phyloP scores from a whole-genome alignment of 805 yeast genomes.

The Hanseniaspora clermontiae region DNA sequence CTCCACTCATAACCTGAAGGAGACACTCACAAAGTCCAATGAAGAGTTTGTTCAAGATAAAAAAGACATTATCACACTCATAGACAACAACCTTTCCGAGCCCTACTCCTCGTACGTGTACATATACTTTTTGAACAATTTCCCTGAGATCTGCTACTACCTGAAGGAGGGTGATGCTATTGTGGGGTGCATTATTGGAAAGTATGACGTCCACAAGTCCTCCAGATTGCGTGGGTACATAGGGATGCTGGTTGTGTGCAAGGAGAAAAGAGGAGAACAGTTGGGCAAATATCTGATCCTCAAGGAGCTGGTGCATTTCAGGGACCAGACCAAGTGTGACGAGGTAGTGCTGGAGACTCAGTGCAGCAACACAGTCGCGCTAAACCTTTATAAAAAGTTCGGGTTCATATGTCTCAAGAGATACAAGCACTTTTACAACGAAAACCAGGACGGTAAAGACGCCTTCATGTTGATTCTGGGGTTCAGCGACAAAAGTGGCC shows the following conservation, averaged over 20 bases:
- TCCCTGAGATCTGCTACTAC: slow-evolving; percentile 82
- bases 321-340: slow-evolving; percentile 47
- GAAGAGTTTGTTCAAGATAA: slow-evolving; percentile 14
- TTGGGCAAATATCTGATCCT: slow-evolving; percentile 64
- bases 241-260: slow-evolving; percentile 86
- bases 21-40: not conserved
- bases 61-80: slow-evolving; percentile 38
- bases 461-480: slow-evolving; percentile 83
- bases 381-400: slow-evolving; percentile 55
- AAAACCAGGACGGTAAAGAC: slow-evolving; percentile 44
- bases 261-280: slow-evolving; percentile 59
- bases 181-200: slow-evolving; percentile 78
- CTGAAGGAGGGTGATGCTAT: slow-evolving; percentile 32
- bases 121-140: slow-evolving; percentile 72
- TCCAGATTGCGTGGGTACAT: slow-evolving; percentile 72
- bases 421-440: slow-evolving; percentile 76
- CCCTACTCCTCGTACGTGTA: slow-evolving; percentile 92
- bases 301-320: slow-evolving; percentile 54
- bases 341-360: slow-evolving; percentile 92
- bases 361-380: slow-evolving; percentile 61
- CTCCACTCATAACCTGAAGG: not conserved
- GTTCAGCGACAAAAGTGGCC: slow-evolving; percentile 44
- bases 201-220: slow-evolving; percentile 58
- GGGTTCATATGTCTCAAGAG: slow-evolving; percentile 68
- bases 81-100: slow-evolving; percentile 69